Evolutionary conservation across 805 yeast species (phyloP).

Genomic region (Candida vaughaniae): DNA sequence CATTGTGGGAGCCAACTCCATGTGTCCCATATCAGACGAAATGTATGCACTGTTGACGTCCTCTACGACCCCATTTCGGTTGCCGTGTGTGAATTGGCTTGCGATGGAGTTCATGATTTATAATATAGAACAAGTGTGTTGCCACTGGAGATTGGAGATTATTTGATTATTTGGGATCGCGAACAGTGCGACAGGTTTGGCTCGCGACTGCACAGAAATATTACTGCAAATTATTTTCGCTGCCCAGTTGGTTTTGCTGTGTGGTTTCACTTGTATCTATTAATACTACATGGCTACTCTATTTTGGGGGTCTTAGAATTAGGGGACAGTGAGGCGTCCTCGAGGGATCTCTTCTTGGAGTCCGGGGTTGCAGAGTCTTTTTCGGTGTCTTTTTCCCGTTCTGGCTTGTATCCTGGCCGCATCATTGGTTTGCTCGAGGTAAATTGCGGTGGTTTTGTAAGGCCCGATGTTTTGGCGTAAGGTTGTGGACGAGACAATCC

Average conservation of each 20-base stretch:
- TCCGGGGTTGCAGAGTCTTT: background rate
- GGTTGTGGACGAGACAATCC: constrained; percentile 8
- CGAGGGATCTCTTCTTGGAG: background rate
- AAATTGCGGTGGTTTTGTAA: constrained; percentile 34
- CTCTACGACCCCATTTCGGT: constrained; percentile 22
- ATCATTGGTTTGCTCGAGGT: constrained; percentile 31
- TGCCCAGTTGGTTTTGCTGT: no score
- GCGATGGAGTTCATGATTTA: constrained; percentile 46
- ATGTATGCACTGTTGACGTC: constrained; percentile 28
- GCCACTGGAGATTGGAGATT: constrained; percentile 4
- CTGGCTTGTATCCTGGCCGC: constrained; percentile 12
- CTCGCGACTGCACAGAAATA: no score
- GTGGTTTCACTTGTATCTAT: no score
- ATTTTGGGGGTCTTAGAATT: background rate
- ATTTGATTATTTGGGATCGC: no score
- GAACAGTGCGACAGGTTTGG: no score
- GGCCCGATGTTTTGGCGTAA: constrained; percentile 3
- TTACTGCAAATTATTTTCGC: no score
- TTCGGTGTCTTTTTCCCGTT: constrained; percentile 4
- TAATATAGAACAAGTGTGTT: no score
- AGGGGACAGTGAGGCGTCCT: background rate
- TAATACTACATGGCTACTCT: no score
- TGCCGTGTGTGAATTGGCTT: constrained; percentile 33
- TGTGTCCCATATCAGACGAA: constrained; percentile 11
- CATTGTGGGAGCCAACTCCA: constrained; percentile 58